Evolutionary conservation across 1,284 basidiomycete species (phyloP).

Genomic region (Cutaneotrichosporon spelunceum): DNA sequence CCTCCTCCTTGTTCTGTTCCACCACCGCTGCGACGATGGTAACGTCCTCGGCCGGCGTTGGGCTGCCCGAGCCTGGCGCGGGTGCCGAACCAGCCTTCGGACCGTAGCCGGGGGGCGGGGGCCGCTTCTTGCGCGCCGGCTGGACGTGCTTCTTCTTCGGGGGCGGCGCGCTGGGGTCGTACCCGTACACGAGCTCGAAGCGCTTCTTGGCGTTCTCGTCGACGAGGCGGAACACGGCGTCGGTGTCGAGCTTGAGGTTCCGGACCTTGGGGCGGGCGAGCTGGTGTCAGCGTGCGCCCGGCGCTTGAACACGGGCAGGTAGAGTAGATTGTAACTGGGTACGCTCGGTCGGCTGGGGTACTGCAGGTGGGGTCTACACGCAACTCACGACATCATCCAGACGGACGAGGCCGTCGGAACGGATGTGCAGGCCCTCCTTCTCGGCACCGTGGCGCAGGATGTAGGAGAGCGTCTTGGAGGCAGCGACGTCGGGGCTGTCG

Average conservation of each 20-base stretch:
- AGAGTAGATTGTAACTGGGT: no score
- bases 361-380: no score
- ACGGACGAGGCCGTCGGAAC: slow-evolving; percentile 73
- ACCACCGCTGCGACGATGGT: background rate
- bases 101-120: background rate
- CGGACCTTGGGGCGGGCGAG: slow-evolving; percentile 59
- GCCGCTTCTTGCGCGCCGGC: slow-evolving; percentile 25
- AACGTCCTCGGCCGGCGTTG: slow-evolving; percentile 8
- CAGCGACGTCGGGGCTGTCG: slow-evolving; percentile 53
- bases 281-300: slow-evolving; percentile 43
- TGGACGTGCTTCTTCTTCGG: slow-evolving; percentile 26
- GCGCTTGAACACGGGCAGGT: no score
- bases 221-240: slow-evolving; percentile 67
- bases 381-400: slow-evolving; percentile 68
- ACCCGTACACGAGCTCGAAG: slow-evolving; percentile 66
- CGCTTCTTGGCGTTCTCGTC: slow-evolving; percentile 71
- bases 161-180: slow-evolving; percentile 50
- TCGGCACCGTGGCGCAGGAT: slow-evolving; percentile 78
- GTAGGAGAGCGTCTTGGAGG: slow-evolving; percentile 79
- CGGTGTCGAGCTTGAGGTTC: slow-evolving; percentile 55
- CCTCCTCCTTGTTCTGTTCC: background rate
- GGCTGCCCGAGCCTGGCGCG: slow-evolving; percentile 6
- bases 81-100: background rate
- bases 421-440: slow-evolving; percentile 68
- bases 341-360: no score